Base-by-base conservation (phyloP, 148 eudicot genomes). In the Limonium bicolor region DNA sequence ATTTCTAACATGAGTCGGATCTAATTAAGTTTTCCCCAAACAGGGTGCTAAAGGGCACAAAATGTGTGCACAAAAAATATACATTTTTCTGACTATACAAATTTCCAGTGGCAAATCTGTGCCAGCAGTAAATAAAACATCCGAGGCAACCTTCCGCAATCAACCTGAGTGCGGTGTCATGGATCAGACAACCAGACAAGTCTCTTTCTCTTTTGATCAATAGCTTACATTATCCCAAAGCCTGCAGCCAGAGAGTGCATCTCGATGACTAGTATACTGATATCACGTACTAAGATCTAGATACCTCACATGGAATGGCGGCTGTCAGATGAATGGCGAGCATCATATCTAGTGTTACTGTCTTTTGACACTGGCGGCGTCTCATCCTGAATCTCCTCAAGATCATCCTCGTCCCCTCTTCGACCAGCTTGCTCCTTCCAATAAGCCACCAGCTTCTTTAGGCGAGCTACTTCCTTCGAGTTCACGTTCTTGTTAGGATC, bases 351-450 rank as follows among this genome's bases (percentile, higher is more conserved):
- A 11, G 84, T 81, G 54, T 56, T 78, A n/a, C n/a, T n/a, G n/a
- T n/a, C n/a, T n/a, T n/a, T n/a, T n/a, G n/a, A n/a, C 10, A 64
- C 31, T 21, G 58, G 38, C 21, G 74, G 36, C 14, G 80, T 63
- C 56, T 92, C 88, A 7, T 92, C 99, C 74, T 78, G 99, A 46
- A 92, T 78, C 62, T 92, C 99, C 59, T 85, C 94, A 3, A 85
- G 69, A 22, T 85, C 95, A 26, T 85, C 95, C 13, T 86, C 94
- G 0, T 86, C 99, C 11, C 86, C 95, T 53, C 66, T 81, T 61
- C 72, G 74, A 45, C 99, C 99, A 2, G 99, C 95, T 48, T 81
- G 95, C 59, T 81, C 95, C 60, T 78, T 92, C 95, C 95, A 92
- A 66, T 85, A 67, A 17, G 74, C 67, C 11, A 85, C 88, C 37